Percentiles rank a stretch among this genome's conserved stretches.
phyloP scores from a whole-genome alignment of 2,329 filamentous ascomycete genomes.

The Fusarium multiceps region DNA sequence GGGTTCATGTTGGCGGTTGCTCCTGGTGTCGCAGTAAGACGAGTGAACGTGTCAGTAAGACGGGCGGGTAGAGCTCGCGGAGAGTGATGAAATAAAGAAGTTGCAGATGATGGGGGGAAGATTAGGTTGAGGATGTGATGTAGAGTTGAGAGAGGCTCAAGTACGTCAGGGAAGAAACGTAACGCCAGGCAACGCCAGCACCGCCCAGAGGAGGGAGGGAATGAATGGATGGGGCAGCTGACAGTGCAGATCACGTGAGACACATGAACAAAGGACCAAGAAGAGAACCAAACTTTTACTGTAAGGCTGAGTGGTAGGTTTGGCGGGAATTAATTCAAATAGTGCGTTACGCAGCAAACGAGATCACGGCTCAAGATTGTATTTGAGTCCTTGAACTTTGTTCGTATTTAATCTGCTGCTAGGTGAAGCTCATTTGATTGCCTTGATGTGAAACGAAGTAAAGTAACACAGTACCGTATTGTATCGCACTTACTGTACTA shows the following conservation, averaged over 20 bases:
- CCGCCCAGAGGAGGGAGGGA: slow-evolving; percentile 30
- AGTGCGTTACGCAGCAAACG: background rate
- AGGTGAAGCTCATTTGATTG: background rate
- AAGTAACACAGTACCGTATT: slow-evolving; percentile 1
- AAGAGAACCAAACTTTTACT: background rate
- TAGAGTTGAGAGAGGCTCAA: slow-evolving; percentile 43
- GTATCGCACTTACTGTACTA: background rate
- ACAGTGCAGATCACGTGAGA: slow-evolving; percentile 45
- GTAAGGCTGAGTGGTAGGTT: background rate
- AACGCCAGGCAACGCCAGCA: slow-evolving; percentile 47
- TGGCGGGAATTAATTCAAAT: background rate
- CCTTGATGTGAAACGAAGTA: slow-evolving; percentile 6
- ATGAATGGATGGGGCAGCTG: slow-evolving; percentile 43
- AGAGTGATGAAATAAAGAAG: slow-evolving; percentile 36
- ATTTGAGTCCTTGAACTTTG: background rate
- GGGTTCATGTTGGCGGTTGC: slow-evolving; percentile 79
- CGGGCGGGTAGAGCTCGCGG: slow-evolving; percentile 8
- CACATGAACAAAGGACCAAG: slow-evolving; percentile 15
- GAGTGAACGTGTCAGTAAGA: slow-evolving; percentile 6
- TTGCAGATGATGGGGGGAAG: slow-evolving; percentile 44
- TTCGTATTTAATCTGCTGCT: background rate
- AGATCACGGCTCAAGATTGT: background rate
- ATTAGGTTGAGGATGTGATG: slow-evolving; percentile 44
- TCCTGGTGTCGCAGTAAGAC: slow-evolving; percentile 23
- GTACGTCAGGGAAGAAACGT: slow-evolving; percentile 53